Evolutionary conservation across 2,329 filamentous ascomycete species (phyloP).

Genomic region (Tolypocladium pustulatum): DNA sequence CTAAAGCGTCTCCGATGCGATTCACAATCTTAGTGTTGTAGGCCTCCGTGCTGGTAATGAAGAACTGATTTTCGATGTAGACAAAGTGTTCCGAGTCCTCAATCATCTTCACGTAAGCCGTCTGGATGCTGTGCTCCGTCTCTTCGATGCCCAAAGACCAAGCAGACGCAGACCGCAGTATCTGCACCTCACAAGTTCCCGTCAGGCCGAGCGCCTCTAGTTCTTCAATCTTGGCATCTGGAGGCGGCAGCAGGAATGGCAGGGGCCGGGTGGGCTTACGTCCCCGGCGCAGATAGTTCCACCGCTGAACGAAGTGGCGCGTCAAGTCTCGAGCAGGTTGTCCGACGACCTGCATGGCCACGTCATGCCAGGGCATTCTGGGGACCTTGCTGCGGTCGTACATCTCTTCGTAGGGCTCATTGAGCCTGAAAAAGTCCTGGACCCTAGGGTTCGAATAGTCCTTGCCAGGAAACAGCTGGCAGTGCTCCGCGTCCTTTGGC

Average conservation of each 20-base stretch:
- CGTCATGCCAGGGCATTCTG: constrained; percentile 97
- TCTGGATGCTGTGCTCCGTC: constrained; percentile 90
- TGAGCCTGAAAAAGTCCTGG: constrained; percentile 86
- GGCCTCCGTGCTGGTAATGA: constrained; percentile 85
- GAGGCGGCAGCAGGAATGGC: constrained; percentile 84
- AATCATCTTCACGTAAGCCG: constrained; percentile 89
- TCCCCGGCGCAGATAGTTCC: constrained; percentile 93
- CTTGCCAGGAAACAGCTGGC: constrained; percentile 93
- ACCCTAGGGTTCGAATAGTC: constrained; percentile 96
- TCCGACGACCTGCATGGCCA: constrained; percentile 94
- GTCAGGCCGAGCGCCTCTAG: constrained; percentile 79
- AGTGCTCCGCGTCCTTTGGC: constrained; percentile 85
- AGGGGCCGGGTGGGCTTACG: constrained; percentile 89
- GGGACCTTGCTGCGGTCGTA: constrained; percentile 84
- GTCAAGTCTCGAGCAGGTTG: constrained; percentile 91
- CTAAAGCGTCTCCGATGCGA: constrained; percentile 85
- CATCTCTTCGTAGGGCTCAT: constrained; percentile 97
- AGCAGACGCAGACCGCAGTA: constrained; percentile 76
- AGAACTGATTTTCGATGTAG: constrained; percentile 99
- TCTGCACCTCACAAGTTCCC: constrained; percentile 94
- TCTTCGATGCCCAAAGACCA: constrained; percentile 90
- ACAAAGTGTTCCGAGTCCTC: constrained; percentile 93
- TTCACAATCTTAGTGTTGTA: constrained; percentile 84
- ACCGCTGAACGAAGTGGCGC: constrained; percentile 91
- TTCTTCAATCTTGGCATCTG: constrained; percentile 80